A percentile compares a stretch with the other conserved stretches of the same genome.
Evolutionary conservation across 1,139 yeast genomes (phyloP).

Genomic region (Geotrichum citri-aurantii): DNA sequence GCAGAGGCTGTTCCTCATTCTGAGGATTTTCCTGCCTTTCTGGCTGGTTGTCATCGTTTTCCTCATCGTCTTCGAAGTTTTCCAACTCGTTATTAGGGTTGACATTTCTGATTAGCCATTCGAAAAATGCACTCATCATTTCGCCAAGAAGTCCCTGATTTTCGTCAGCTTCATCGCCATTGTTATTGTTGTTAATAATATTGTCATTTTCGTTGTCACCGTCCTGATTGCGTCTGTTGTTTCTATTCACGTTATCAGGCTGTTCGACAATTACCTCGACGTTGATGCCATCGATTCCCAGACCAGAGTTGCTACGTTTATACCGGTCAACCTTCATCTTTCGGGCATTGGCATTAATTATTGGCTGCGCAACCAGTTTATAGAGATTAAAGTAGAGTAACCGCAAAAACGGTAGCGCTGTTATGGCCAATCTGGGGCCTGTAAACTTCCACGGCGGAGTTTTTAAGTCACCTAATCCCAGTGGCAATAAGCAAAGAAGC

Average conservation of each 20-base stretch:
- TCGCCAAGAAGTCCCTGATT: constrained; percentile 7
- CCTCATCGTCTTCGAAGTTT: not conserved
- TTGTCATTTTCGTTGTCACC: constrained; percentile 1
- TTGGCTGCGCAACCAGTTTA: constrained; percentile 27
- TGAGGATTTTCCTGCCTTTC: not conserved
- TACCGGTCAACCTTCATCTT: constrained; percentile 21
- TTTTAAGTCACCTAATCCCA: constrained; percentile 22
- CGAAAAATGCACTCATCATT: not conserved
- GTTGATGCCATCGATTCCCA: constrained; percentile 13
- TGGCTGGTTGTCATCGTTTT: not conserved
- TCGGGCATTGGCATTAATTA: constrained; percentile 26
- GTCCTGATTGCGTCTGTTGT: not conserved
- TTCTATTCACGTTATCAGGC: constrained; percentile 1
- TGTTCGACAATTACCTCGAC: constrained; percentile 18
- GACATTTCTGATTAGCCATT: constrained; percentile 1
- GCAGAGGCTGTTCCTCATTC: not conserved
- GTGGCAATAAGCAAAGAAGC: constrained; percentile 23
- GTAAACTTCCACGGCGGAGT: constrained; percentile 27
- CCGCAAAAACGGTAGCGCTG: constrained; percentile 25
- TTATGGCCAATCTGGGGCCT: constrained; percentile 26
- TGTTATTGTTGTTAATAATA: not conserved
- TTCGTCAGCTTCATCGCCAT: not conserved
- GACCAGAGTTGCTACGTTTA: not conserved
- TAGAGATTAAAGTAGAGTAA: constrained; percentile 25
- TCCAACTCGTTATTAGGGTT: not conserved